Evolutionary conservation across 192 early-diverging fungal species (phyloP), one percentile per base, ranked within the genome.

Genomic region (Coemansia sp.): DNA sequence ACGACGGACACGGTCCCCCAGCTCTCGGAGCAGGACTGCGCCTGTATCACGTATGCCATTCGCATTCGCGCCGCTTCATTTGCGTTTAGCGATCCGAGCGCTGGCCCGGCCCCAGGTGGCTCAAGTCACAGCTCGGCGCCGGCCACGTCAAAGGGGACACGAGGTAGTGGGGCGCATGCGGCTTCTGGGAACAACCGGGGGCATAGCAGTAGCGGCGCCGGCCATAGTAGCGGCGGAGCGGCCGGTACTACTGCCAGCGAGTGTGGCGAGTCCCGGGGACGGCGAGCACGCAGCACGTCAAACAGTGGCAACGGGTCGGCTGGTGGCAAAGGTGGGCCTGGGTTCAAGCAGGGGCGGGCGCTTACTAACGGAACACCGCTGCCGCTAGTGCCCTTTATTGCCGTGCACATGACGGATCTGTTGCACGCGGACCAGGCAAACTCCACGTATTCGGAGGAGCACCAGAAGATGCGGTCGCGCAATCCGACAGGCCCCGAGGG

Each of bases 371-470:
- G 63, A 16, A 49, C 44, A 9, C 65, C 71, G 19, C 43, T 75
- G 13, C 72, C 76, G 4, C 37, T 78, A 16, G 54, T 78, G 14
- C 76, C 76, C 2, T 78, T 78, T 38, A 55, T 78, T 14, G 76
- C 66, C 5, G 70, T 78, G 44, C 76, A 78, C 16, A 64, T 78
- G 66, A 78, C 76, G 1, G 76, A 78, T 36, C 53, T 78, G 47
- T 38, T 78, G 27, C 67, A 78, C 23, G 67, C 70, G 2, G 76
- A 78, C 41, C 66, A 78, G 49, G 76, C 66, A 12, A 78, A 78
- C 49, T 40, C 66, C 30, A 67, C 76, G 11, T 78, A 78, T 39
- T 60, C 64, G 13, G 75, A 77, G 27, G 64, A 68, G 45, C 61
- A 67, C 61, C 73, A 65, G 22, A 69, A 64, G 34, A 61, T 61